Evolutionary conservation across 371 early-diverging fungal species (phyloP).

Genomic region (Coemansia sp.): DNA sequence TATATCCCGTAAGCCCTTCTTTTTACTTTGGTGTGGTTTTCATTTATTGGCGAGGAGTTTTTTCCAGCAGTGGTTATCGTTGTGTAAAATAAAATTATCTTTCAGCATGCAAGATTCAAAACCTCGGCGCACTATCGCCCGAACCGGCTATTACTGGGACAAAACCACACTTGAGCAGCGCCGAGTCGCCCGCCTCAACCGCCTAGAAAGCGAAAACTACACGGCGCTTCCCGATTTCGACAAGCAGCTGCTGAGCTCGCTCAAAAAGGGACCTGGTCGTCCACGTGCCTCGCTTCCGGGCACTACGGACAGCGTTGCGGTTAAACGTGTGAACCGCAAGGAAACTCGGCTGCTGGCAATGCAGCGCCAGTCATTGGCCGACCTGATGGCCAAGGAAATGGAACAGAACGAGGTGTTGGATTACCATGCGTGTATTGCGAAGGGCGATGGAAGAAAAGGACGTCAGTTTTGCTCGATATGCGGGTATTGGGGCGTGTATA

Average conservation of each 20-base stretch:
- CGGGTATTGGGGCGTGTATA: slow-evolving; percentile 37
- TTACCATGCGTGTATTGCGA: slow-evolving; percentile 23
- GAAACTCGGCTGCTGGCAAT: slow-evolving; percentile 22
- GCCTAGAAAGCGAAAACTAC: slow-evolving; percentile 41
- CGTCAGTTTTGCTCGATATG: slow-evolving; percentile 39
- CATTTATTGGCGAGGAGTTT: neutral
- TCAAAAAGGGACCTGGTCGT: neutral
- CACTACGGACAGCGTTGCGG: too few relatives aligned
- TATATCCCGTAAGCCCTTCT: neutral
- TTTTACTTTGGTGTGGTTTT: too few relatives aligned
- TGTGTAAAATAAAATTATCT: neutral
- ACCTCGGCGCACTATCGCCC: neutral
- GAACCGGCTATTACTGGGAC: slow-evolving; percentile 30
- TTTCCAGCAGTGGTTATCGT: neutral
- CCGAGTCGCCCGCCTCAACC: slow-evolving; percentile 27
- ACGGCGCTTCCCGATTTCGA: slow-evolving; percentile 35
- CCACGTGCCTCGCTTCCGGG: too few relatives aligned
- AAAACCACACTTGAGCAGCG: slow-evolving; percentile 36
- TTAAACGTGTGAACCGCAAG: slow-evolving; percentile 19
- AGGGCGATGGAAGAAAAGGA: neutral
- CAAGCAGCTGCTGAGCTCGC: slow-evolving; percentile 4
- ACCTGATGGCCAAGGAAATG: slow-evolving; percentile 21
- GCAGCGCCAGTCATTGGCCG: slow-evolving; percentile 22
- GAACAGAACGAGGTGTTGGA: neutral
- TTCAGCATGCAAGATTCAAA: slow-evolving; percentile 1